Base-by-base conservation (phyloP, 2,329 filamentous ascomycete genomes). In the Pseudovirgaria hyperparasitica region DNA sequence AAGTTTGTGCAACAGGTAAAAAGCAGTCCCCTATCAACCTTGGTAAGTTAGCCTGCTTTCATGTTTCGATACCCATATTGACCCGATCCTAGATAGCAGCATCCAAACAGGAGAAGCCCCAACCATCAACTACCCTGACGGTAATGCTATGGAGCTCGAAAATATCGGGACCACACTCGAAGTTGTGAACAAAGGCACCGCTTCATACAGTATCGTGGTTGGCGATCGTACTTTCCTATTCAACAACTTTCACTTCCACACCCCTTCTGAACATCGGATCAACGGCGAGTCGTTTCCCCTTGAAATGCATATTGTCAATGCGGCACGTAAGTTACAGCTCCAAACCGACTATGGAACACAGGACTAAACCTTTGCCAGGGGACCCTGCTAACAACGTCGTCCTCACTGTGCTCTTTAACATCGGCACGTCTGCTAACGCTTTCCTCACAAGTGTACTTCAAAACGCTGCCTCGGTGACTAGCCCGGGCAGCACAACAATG, bases 161-260 rank as follows among this genome's bases (percentile, higher is more conserved):
- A 72, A 73, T 45, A 55, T 71, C 8, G 68, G 67, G 24, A 66
- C 65, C 15, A 72, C 67, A 1, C 58, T 73, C 27, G 64, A 72
- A 51, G 60, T 70, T 30, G 51, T 71, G 16, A 62, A 63, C 30
- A 62, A 62, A 26, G 66, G 65, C 16, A 62, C 55, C 8, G 57
- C 68, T 4, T 50, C 38, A 0, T 42, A 63, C 14, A 49, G 39
- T 2, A 54, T 51, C 16, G 45, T 45, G 10, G n/a, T n/a, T n/a
- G n/a, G n/a, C n/a, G n/a, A n/a, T n/a, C n/a, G n/a, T n/a, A 41
- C 51, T 10, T 70, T 62, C 44, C 41, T 37, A 0, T 52, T 72
- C 9, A 50, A 49, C 24, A 69, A 73, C 37, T 72, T 72, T 51
- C 70, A 73, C 46, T 69, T 73, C 50, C 70, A 74, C 41, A 65